These are phyloP conservation scores for Clarireedia homoeocarpa DNA, from an alignment of 2,329 filamentous ascomycete genomes.

Conservation along the genomic window DNA sequence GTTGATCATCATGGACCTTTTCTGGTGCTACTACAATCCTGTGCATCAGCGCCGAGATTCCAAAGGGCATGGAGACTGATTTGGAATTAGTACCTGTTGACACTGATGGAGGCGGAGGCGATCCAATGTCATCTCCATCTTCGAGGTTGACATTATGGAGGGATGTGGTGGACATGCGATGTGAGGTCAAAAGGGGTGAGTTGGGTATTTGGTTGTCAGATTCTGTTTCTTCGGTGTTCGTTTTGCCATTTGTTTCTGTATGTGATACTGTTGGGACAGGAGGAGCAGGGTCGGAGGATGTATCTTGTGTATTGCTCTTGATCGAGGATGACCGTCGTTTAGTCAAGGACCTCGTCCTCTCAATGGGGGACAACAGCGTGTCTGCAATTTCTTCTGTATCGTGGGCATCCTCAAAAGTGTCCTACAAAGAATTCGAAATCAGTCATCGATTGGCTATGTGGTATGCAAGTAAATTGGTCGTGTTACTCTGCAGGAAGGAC, in stretches of 20 bases:
- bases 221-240: constrained; percentile 23
- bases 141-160: constrained; percentile 60
- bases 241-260: constrained; percentile 24
- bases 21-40: constrained; percentile 16
- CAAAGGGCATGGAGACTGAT: background rate
- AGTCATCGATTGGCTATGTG: constrained; percentile 9
- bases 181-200: constrained; percentile 39
- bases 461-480: constrained; percentile 11
- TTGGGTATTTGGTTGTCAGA: constrained; percentile 31
- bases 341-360: constrained; percentile 30
- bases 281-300: constrained; percentile 21
- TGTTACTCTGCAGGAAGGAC: constrained; percentile 15
- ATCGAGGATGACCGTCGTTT: constrained; percentile 33
- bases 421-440: constrained; percentile 37
- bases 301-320: constrained; percentile 22
- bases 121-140: constrained; percentile 1
- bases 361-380: constrained; percentile 15
- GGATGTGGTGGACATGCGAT: constrained; percentile 47
- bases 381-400: constrained; percentile 37
- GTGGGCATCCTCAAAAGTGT: constrained; percentile 77
- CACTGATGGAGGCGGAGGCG: constrained; percentile 10
- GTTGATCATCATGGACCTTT: constrained; percentile 24
- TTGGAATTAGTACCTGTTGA: constrained; percentile 9
- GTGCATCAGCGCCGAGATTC: background rate
- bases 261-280: constrained; percentile 17